Conservation (phyloP, 345 rosid genomes). For the Hibiscus mutabilis region DNA sequence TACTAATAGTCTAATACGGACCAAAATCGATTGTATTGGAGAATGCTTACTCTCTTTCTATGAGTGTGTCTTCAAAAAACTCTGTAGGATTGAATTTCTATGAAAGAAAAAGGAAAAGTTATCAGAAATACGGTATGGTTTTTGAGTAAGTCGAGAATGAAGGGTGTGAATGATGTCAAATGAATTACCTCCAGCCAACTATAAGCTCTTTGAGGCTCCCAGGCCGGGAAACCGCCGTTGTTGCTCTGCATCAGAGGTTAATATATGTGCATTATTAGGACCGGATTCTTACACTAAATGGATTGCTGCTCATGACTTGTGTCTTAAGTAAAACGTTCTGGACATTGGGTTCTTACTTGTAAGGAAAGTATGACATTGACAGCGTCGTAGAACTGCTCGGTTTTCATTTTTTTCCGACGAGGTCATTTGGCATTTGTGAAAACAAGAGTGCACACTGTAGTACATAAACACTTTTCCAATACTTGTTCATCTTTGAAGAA, state of each 20-base stretch:
- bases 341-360: constrained; percentile 25
- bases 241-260: constrained; percentile 24
- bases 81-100: constrained; percentile 48
- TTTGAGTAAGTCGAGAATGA: background rate
- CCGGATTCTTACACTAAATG: background rate
- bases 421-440: constrained; percentile 33
- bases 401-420: constrained; percentile 33
- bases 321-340: background rate
- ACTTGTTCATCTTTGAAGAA: background rate
- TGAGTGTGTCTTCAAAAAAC: constrained; percentile 39
- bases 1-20: no score
- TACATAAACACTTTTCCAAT: background rate
- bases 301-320: background rate
- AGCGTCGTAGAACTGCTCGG: constrained; percentile 29
- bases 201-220: constrained; percentile 46
- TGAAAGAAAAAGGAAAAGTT: background rate
- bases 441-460: constrained; percentile 31
- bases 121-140: background rate
- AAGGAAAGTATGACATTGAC: constrained; percentile 42
- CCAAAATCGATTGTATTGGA: background rate
- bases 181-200: constrained; percentile 41
- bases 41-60: constrained; percentile 42
- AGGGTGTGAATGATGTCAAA: background rate
- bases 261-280: background rate
- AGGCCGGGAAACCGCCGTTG: constrained; percentile 46